Evolutionary conservation across 1,284 basidiomycete genomes (phyloP), one percentile per base, ranked within the genome.

Genomic region (Ganoderma sinense): DNA sequence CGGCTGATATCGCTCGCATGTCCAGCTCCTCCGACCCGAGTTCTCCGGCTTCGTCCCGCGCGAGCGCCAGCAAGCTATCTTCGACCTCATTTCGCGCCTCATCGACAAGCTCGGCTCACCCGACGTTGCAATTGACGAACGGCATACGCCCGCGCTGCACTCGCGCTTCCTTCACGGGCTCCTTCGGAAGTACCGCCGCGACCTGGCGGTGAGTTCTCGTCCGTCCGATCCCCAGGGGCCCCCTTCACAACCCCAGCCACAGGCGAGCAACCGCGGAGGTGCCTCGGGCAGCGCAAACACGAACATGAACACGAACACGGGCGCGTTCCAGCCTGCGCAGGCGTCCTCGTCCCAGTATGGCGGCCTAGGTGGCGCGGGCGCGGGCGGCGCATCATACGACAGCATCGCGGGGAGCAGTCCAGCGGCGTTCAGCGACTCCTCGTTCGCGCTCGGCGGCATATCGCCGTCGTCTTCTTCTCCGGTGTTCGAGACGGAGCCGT

Each of bases 101-200:
- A 93, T 94, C 72, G 87, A 89, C 66, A 90, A 87, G 0, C 81
- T 94, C 62, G 89, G 87, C 74, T 90, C 89, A 0, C 86, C 88
- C n/a, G 88, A 92, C 66, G 89, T 94, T 61, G 90, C 93, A 16
- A 93, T 95, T 69, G 93, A 95, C 76, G 92, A 94, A 72, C 87
- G 91, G 14, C 93, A 95, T 76, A 94, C 92, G 0, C 94, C 93
- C 1, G 91, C 89, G 73, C 82, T 95, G 43, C 94, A 94, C 77
- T 92, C 93, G 7, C 89, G 92, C 16, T 95, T 95, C 85, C 85
- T 95, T 1, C 88, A 90, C 0, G 84, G 89, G 33, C 82, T 94
- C 13, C 82, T 94, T 36, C 86, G 88, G 39, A 88, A 86, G 70
- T 89, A 93, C 78, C 88, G 90, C 40, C 87, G 87, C 59, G 91